A percentile compares a stretch with the other conserved stretches of the same genome.
Evolutionary conservation across 345 rosid genomes (phyloP).

Genomic region (Kandelia obovata): DNA sequence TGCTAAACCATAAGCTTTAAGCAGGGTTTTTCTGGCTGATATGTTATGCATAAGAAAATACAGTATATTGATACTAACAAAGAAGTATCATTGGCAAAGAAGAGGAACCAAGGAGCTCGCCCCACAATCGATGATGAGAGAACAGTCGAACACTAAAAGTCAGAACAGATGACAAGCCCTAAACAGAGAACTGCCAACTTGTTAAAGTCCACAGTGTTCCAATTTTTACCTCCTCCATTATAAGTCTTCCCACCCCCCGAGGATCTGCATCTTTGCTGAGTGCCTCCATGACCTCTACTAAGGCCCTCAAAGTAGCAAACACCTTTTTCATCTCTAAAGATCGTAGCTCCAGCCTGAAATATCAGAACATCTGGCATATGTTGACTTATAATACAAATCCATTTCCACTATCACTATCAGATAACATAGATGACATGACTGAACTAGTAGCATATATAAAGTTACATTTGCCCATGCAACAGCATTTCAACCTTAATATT

Average conservation of each 20-base stretch:
- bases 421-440: no score
- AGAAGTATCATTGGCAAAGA: background rate
- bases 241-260: slow-evolving; percentile 73
- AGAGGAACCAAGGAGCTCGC: background rate
- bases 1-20: background rate
- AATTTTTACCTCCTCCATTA: slow-evolving; percentile 70
- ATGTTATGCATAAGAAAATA: background rate
- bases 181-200: background rate
- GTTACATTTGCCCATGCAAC: background rate
- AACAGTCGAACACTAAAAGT: background rate
- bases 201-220: background rate
- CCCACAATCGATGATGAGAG: no score
- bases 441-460: background rate
- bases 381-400: background rate
- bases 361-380: background rate
- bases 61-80: background rate
- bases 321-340: slow-evolving; percentile 73
- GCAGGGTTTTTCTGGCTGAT: background rate
- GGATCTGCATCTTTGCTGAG: slow-evolving; percentile 90
- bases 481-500: background rate
- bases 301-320: slow-evolving; percentile 78
- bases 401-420: background rate
- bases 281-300: slow-evolving; percentile 83
- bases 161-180: background rate
- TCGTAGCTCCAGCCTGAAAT: slow-evolving; percentile 33